Evolutionary conservation across 805 yeast genomes (phyloP).

Genomic region (Yarrowia alimentaria): DNA sequence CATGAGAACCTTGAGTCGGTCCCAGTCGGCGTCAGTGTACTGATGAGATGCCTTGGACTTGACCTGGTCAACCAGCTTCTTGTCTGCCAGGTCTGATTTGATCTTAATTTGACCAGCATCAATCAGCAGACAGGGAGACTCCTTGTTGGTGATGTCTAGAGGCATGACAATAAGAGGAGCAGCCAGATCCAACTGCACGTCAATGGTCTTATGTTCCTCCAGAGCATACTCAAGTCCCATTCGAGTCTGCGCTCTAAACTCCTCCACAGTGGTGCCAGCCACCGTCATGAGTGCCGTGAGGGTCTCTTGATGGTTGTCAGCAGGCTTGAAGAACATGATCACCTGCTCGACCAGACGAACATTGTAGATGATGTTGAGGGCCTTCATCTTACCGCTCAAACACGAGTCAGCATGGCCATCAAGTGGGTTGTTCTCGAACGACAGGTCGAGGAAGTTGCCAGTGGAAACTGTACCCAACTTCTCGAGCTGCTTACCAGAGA

Average conservation of each 20-base stretch:
- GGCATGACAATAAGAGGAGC: conserved; percentile 92
- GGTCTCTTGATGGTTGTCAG: conserved; percentile 79
- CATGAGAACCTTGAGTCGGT: conserved; percentile 70
- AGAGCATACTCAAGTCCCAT: conserved; percentile 90
- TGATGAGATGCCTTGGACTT: conserved; percentile 54
- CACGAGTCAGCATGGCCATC: conserved; percentile 81
- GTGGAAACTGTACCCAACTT: conserved; percentile 43
- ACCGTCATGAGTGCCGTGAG: conserved; percentile 88
- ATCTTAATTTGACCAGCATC: conserved; percentile 96
- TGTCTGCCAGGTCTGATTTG: conserved; percentile 73
- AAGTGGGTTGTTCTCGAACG: conserved; percentile 83
- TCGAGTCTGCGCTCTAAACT: conserved; percentile 82
- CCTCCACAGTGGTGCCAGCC: conserved; percentile 93
- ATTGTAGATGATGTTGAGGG: conserved; percentile 89
- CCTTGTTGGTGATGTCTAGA: conserved; percentile 70
- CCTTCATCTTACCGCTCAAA: conserved; percentile 67
- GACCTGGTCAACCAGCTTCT: conserved; percentile 62
- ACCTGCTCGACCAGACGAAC: conserved; percentile 78
- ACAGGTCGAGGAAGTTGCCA: conserved; percentile 63
- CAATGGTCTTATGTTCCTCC: conserved; percentile 89
- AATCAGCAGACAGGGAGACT: conserved; percentile 83
- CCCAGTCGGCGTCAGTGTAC: conserved; percentile 71
- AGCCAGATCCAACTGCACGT: conserved; percentile 82
- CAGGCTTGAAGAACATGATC: conserved; percentile 77
- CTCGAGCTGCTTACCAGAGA: conserved; percentile 64